Conservation (phyloP, 2,329 filamentous ascomycete genomes). For the Phoma sp. region DNA sequence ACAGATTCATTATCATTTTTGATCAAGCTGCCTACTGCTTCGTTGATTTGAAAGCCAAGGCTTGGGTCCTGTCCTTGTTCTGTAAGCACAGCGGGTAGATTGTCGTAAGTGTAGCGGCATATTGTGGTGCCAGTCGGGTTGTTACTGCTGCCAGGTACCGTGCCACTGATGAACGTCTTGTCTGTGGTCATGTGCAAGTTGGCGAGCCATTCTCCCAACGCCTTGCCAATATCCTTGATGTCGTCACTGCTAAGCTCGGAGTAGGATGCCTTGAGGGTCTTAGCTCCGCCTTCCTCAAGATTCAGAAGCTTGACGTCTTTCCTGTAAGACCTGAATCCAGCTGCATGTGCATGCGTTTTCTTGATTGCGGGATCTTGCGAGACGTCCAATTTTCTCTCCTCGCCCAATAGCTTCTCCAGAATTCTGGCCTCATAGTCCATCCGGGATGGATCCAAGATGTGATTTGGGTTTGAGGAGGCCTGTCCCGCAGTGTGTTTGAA, state of each 20-base stretch:
- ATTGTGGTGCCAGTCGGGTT: conserved; percentile 37
- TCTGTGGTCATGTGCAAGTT: conserved; percentile 31
- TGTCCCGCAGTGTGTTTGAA: conserved; percentile 48
- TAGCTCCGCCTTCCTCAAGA: conserved; percentile 41
- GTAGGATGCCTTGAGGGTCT: conserved; percentile 45
- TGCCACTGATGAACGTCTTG: conserved; percentile 12
- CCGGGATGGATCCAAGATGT: conserved; percentile 36
- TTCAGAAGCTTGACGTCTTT: conserved; percentile 34
- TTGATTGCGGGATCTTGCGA: background rate
- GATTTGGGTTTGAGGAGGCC: conserved; percentile 29
- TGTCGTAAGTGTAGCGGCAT: conserved; percentile 42
- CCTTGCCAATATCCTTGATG: conserved; percentile 28
- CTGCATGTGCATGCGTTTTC: conserved; percentile 27
- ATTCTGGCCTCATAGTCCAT: conserved; percentile 47
- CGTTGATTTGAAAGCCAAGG: background rate
- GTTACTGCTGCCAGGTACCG: background rate
- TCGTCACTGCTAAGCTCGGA: conserved; percentile 22
- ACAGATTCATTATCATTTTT: conserved; percentile 41
- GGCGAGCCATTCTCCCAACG: conserved; percentile 45
- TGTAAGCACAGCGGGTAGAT: conserved; percentile 32
- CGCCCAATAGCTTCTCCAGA: conserved; percentile 26
- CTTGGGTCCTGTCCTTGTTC: conserved; percentile 29
- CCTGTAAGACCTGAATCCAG: conserved; percentile 35
- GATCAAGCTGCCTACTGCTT: conserved; percentile 29
- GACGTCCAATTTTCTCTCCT: background rate